Evolutionary conservation across 2,329 filamentous ascomycete species (phyloP).

Genomic region (Paecilomyces fulvus): DNA sequence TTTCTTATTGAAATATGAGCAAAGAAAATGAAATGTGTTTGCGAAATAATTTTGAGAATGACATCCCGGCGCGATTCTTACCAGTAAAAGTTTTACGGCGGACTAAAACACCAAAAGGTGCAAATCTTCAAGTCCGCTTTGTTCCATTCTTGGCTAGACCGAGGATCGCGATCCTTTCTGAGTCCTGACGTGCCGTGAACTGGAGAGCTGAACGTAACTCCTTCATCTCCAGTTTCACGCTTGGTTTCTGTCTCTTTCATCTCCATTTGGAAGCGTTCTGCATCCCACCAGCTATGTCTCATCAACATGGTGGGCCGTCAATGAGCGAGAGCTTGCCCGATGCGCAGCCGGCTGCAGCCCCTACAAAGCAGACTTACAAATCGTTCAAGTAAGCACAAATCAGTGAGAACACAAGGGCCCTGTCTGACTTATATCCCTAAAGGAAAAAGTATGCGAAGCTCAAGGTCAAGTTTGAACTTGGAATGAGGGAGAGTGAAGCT

Average conservation of each 20-base stretch:
- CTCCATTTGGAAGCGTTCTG: not conserved
- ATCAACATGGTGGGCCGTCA: slow-evolving; percentile 20
- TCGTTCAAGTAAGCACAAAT: slow-evolving; percentile 51
- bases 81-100: slow-evolving; percentile 15
- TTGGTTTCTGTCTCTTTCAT: not conserved
- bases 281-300: slow-evolving; percentile 19
- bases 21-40: not conserved
- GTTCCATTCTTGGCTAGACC: not conserved
- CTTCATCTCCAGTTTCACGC: not conserved
- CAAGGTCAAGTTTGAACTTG: slow-evolving; percentile 71
- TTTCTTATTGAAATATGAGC: not conserved
- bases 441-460: slow-evolving; percentile 84
- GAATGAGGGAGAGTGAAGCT: slow-evolving; percentile 60
- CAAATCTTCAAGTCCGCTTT: slow-evolving; percentile 6
- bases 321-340: slow-evolving; percentile 24
- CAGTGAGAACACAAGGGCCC: not conserved
- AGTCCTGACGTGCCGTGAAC: not conserved
- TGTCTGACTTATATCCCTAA: slow-evolving; percentile 6
- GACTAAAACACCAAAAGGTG: slow-evolving; percentile 17
- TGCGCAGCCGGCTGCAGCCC: slow-evolving; percentile 20
- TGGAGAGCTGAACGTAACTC: not conserved
- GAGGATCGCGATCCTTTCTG: slow-evolving; percentile 4
- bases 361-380: slow-evolving; percentile 50
- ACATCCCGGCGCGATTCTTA: not conserved
- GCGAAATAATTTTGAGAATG: not conserved